A percentile compares a stretch with the other conserved stretches of the same genome.
Evolutionary conservation across 2,329 filamentous ascomycete species (phyloP).

Genomic region (Sclerotinia subarctica): DNA sequence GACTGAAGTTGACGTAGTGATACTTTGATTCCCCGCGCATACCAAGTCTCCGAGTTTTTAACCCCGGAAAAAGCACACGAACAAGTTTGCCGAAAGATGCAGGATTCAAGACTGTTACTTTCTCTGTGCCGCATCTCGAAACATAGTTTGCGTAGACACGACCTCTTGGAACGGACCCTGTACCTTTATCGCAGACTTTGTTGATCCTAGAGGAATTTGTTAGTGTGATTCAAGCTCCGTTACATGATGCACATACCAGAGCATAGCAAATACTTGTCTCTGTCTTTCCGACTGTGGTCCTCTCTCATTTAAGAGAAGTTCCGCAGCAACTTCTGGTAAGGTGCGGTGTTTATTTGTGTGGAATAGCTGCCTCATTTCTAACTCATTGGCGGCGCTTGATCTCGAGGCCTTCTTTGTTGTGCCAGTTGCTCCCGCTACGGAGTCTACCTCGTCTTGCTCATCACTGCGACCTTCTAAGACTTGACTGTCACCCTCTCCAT

Average conservation of each 20-base stretch:
- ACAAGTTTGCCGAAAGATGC: constrained; percentile 98
- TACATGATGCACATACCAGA: constrained; percentile 59
- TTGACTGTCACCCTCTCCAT: constrained; percentile 57
- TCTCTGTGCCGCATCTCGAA: constrained; percentile 84
- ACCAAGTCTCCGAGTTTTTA: constrained; percentile 87
- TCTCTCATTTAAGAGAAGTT: constrained; percentile 75
- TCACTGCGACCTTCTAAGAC: constrained; percentile 55
- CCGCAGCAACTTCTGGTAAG: constrained; percentile 68
- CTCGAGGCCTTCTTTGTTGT: constrained; percentile 57
- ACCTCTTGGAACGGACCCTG: constrained; percentile 85
- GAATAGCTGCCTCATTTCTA: constrained; percentile 75
- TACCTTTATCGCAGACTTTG: constrained; percentile 67
- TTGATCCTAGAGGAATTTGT: constrained; percentile 57
- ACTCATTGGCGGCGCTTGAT: constrained; percentile 74
- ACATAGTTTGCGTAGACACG: constrained; percentile 96
- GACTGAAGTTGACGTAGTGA: constrained; percentile 74
- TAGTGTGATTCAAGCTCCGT: constrained; percentile 17
- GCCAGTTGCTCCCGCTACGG: constrained; percentile 45
- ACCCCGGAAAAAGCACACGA: constrained; percentile 89
- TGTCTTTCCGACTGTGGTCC: constrained; percentile 79
- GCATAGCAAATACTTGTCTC: constrained; percentile 83
- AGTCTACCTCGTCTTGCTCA: constrained; percentile 56
- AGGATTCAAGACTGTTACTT: constrained; percentile 92
- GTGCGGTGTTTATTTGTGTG: constrained; percentile 63
- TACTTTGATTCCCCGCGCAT: constrained; percentile 98